These are phyloP conservation scores for Symbiodinium pilosum DNA, from an alignment of 73 alveolate genomes.

Conservation along the genomic window DNA sequence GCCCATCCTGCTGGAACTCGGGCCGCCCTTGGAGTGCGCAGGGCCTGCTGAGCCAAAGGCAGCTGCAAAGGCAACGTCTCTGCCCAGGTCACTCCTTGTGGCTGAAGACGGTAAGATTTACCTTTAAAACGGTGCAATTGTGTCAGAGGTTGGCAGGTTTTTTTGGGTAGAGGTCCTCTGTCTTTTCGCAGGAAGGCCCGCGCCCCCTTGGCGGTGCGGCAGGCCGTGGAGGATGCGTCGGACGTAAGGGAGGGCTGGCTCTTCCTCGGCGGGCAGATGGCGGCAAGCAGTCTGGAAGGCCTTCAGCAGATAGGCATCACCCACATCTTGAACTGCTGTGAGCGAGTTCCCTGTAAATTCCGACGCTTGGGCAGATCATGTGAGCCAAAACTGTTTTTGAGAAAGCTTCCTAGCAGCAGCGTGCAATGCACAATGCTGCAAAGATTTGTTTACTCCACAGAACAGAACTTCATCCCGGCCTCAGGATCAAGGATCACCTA, in stretches of 20 bases:
- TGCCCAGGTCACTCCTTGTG: no score
- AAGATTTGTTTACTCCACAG: no score
- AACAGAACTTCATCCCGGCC: not conserved
- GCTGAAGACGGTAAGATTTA: no score
- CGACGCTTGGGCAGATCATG: not conserved
- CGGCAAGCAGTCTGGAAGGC: slow-evolving; percentile 61
- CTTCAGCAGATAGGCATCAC: slow-evolving; percentile 43
- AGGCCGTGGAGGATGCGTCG: slow-evolving; percentile 73
- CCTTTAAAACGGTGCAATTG: no score
- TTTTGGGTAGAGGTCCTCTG: no score
- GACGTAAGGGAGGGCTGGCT: slow-evolving; percentile 74
- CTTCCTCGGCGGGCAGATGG: slow-evolving; percentile 64
- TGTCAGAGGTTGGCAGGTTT: no score
- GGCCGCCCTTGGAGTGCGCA: not conserved
- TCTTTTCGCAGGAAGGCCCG: slow-evolving; percentile 28
- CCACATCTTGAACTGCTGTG: slow-evolving; percentile 55
- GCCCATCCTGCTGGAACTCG: slow-evolving; percentile 36
- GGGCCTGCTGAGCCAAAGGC: not conserved
- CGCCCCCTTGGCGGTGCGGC: slow-evolving; percentile 32
- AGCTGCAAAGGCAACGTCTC: not conserved
- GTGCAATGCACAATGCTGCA: no score
- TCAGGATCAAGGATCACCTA: slow-evolving; percentile 22
- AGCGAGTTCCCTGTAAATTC: slow-evolving; percentile 69
- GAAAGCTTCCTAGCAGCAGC: not conserved
- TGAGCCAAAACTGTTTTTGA: not conserved